A percentile compares a stretch with the other conserved stretches of the same genome.
phyloP scores from a whole-genome alignment of 345 rosid species.

The Balakata baccata region DNA sequence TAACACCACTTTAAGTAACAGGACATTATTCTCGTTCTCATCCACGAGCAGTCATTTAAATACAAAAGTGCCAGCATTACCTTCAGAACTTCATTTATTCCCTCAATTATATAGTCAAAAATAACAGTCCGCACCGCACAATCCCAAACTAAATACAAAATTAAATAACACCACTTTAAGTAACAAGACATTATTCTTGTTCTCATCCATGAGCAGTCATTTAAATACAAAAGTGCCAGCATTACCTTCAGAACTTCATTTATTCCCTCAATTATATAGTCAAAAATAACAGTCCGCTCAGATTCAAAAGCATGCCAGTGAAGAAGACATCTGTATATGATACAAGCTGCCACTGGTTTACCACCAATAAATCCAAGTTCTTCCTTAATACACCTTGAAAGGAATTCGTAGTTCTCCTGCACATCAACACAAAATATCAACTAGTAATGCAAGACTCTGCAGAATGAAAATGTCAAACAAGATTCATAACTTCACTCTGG shows the following conservation, averaged over 20 bases:
- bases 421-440: conserved; percentile 20
- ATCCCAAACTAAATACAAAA: too few relatives aligned
- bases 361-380: conserved; percentile 70
- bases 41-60: neutral
- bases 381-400: conserved; percentile 83
- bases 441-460: conserved; percentile 6
- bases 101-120: conserved; percentile 85
- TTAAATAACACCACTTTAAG: neutral
- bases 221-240: neutral
- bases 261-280: conserved; percentile 79
- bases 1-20: neutral
- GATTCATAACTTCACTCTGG: neutral
- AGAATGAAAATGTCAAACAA: conserved; percentile 8
- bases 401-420: conserved; percentile 85
- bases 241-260: conserved; percentile 79
- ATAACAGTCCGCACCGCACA: conserved; percentile 75
- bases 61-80: conserved; percentile 29
- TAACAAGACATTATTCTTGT: neutral
- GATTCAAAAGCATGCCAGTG: conserved; percentile 96
- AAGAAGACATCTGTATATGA: conserved; percentile 81
- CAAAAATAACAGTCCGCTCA: conserved; percentile 84
- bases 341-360: conserved; percentile 89
- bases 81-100: conserved; percentile 81
- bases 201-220: neutral
- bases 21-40: neutral